Evolutionary conservation across 1,284 basidiomycete species (phyloP).

Genomic region (Ustanciosporium gigantosporum): DNA sequence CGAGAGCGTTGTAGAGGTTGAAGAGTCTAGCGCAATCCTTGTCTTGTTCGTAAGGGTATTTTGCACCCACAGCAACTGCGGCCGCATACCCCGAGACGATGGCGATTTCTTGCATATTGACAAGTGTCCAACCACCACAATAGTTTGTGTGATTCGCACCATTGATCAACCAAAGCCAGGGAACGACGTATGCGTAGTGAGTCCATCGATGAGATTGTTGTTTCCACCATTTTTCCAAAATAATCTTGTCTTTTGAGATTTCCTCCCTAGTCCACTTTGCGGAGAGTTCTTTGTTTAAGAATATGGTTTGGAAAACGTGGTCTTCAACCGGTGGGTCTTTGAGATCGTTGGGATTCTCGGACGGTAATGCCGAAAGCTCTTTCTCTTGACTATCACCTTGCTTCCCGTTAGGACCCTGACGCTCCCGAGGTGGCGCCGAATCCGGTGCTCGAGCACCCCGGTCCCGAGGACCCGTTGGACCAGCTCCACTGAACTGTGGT

Average conservation of each 20-base stretch:
- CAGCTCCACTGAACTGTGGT: conserved; percentile 63
- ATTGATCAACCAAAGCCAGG: conserved; percentile 70
- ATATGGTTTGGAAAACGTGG: conserved; percentile 72
- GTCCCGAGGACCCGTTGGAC: conserved; percentile 29
- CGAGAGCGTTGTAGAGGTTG: conserved; percentile 64
- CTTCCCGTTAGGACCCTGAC: conserved; percentile 30
- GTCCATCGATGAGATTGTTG: conserved; percentile 69
- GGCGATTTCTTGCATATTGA: conserved; percentile 69
- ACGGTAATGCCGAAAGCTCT: conserved; percentile 16
- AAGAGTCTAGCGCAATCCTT: conserved; percentile 65
- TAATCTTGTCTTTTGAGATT: conserved; percentile 66
- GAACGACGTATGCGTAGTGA: conserved; percentile 67
- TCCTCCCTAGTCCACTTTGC: conserved; percentile 67
- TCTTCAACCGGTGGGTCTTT: conserved; percentile 59
- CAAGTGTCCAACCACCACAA: conserved; percentile 63
- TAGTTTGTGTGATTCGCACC: conserved; percentile 64
- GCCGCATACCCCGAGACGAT: conserved; percentile 69
- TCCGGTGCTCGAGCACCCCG: conserved; percentile 10
- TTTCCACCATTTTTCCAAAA: conserved; percentile 70
- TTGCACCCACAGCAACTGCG: conserved; percentile 68
- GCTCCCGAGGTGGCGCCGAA: conserved; percentile 36
- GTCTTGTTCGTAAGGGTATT: conserved; percentile 63
- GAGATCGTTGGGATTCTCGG: conserved; percentile 8
- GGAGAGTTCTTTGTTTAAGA: conserved; percentile 66
- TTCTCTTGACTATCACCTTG: conserved; percentile 32